A percentile compares a stretch with the other conserved stretches of the same genome.
These are phyloP conservation scores for Solanum medicagineum DNA, from an alignment of 257 asterid species.

Conservation along the genomic window DNA sequence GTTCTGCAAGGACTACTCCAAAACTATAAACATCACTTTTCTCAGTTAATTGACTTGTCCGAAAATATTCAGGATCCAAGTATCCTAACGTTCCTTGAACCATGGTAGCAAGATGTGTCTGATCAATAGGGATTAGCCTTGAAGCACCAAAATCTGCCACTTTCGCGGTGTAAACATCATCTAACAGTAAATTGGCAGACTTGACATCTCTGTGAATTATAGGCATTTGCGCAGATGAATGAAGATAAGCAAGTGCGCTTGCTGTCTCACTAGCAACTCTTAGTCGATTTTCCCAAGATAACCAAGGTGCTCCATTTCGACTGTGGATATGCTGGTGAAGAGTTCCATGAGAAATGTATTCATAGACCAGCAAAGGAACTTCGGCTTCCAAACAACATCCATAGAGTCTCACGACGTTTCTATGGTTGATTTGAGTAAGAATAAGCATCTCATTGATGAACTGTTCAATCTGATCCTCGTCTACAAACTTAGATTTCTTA, in stretches of 20 bases:
- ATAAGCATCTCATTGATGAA: conserved; percentile 71
- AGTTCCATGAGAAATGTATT: conserved; percentile 54
- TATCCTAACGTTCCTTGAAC: conserved; percentile 80
- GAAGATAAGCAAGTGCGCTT: conserved; percentile 59
- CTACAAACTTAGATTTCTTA: conserved; percentile 52
- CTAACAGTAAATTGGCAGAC: conserved; percentile 59
- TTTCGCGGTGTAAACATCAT: conserved; percentile 43
- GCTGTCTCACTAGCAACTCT: conserved; percentile 62
- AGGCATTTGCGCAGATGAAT: conserved; percentile 53
- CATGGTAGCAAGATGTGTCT: conserved; percentile 52
- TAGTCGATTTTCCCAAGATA: conserved; percentile 54
- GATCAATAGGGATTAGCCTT: conserved; percentile 47
- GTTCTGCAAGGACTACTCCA: conserved; percentile 64
- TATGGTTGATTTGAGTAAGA: conserved; percentile 64
- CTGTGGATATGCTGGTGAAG: conserved; percentile 43
- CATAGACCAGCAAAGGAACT: conserved; percentile 64
- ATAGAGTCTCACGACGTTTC: conserved; percentile 59
- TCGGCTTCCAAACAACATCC: conserved; percentile 74
- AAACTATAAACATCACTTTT: conserved; percentile 80
- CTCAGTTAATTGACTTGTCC: conserved; percentile 50
- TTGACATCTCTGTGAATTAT: conserved; percentile 72
- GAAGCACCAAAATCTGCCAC: conserved; percentile 85
- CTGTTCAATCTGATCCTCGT: conserved; percentile 48
- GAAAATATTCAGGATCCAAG: conserved; percentile 69
- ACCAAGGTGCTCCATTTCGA: conserved; percentile 20